These are phyloP conservation scores for Debaryomyces fabryi DNA, from an alignment of 1,139 yeast species.

Conservation along the genomic window DNA sequence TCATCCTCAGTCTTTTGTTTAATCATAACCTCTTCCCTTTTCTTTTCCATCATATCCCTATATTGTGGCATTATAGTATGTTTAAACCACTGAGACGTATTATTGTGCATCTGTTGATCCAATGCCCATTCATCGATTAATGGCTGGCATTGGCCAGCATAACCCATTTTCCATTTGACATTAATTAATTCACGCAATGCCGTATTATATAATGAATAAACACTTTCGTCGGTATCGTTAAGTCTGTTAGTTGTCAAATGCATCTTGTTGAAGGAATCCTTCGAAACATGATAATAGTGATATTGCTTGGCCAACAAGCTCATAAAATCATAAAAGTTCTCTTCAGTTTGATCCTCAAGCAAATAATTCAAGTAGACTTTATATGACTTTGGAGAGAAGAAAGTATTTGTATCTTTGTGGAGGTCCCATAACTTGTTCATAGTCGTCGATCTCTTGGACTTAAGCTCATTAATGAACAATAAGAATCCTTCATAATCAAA, in stretches of 20 bases:
- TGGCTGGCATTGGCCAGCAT: slow-evolving; percentile 35
- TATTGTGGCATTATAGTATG: slow-evolving; percentile 24
- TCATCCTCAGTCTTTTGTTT: slow-evolving; percentile 33
- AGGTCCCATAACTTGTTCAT: slow-evolving; percentile 40
- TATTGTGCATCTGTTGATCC: slow-evolving; percentile 29
- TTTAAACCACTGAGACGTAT: slow-evolving; percentile 26
- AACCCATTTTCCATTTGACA: slow-evolving; percentile 30
- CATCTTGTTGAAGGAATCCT: slow-evolving; percentile 31
- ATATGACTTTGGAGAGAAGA: slow-evolving; percentile 30
- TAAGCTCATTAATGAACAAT: slow-evolving; percentile 29
- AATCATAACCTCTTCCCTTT: slow-evolving; percentile 32
- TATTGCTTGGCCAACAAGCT: slow-evolving; percentile 24
- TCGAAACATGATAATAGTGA: slow-evolving; percentile 22
- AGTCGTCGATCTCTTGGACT: slow-evolving; percentile 28
- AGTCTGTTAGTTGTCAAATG: slow-evolving; percentile 18
- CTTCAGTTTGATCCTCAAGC: slow-evolving; percentile 24
- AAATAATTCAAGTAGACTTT: slow-evolving; percentile 27
- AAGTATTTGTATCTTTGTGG: slow-evolving; percentile 26
- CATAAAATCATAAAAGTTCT: slow-evolving; percentile 27
- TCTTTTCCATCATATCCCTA: slow-evolving; percentile 27
- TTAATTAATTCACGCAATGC: slow-evolving; percentile 33
- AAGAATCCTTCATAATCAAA: slow-evolving; percentile 46
- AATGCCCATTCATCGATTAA: slow-evolving; percentile 44
- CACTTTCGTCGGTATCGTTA: slow-evolving; percentile 20
- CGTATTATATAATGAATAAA: slow-evolving; percentile 27